A percentile compares a stretch with the other conserved stretches of the same genome.
These are phyloP conservation scores for Coemansia nantahalensis DNA, from an alignment of 192 early-diverging fungal species.

Conservation along the genomic window DNA sequence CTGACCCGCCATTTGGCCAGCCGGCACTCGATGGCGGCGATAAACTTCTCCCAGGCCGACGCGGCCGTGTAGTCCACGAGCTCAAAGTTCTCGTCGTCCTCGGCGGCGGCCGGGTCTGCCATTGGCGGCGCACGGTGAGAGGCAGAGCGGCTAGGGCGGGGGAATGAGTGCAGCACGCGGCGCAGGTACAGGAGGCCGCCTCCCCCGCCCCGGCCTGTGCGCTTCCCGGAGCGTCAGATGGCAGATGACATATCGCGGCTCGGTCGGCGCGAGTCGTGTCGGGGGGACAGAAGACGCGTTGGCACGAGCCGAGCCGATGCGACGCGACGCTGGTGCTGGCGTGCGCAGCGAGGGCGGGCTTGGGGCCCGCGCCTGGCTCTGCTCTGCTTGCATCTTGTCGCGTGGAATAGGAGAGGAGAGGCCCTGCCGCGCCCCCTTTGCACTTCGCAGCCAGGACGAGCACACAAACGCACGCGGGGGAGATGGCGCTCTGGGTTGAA, in stretches of 20 bases:
- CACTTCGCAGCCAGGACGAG: neutral
- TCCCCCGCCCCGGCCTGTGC: no score
- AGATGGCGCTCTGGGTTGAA: slow-evolving; percentile 86
- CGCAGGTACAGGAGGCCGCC: no score
- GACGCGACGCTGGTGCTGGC: neutral
- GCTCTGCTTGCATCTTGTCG: no score
- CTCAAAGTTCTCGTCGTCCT: slow-evolving; percentile 70
- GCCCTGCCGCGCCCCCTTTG: no score
- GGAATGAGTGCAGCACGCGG: neutral
- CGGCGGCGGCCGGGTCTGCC: slow-evolving; percentile 19
- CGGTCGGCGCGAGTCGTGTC: no score
- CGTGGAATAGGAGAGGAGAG: no score
- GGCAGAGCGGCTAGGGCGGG: neutral
- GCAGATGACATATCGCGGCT: no score
- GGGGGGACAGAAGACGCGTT: no score
- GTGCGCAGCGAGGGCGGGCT: no score
- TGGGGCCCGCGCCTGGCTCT: no score
- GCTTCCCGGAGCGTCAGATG: no score
- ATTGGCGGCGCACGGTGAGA: no score
- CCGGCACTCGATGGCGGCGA: slow-evolving; percentile 60
- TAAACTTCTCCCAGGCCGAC: slow-evolving; percentile 64
- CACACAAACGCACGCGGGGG: neutral
- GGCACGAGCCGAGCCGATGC: slow-evolving; percentile 1
- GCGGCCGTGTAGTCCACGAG: slow-evolving; percentile 74
- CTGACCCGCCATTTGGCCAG: slow-evolving; percentile 59